Conservation (phyloP, 176 grass and related monocot species). For the Eremochloa ophiuroides region DNA sequence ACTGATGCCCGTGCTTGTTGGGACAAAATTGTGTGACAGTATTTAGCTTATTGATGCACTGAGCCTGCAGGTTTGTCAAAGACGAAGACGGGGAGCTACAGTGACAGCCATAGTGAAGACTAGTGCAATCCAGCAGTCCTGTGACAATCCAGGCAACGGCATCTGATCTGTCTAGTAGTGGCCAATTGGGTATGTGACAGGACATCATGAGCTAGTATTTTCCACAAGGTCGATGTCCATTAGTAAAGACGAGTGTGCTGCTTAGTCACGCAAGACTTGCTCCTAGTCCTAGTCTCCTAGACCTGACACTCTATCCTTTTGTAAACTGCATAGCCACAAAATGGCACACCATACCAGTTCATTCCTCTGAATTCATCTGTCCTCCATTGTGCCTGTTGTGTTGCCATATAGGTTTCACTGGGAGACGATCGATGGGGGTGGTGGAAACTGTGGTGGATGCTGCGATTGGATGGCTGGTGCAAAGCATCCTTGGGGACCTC, state of each 20-base stretch:
- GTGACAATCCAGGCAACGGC: too few relatives aligned
- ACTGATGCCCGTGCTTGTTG: background rate
- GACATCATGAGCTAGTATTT: background rate
- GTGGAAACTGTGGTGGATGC: background rate
- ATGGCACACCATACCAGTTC: background rate
- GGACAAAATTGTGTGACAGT: background rate
- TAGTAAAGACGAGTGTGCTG: background rate
- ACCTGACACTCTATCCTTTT: background rate
- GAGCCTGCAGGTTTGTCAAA: too few relatives aligned
- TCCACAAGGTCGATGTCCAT: background rate
- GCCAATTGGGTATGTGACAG: background rate
- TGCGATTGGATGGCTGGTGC: slow-evolving; percentile 5
- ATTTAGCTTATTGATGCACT: background rate
- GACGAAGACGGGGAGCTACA: too few relatives aligned
- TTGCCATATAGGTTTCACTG: background rate
- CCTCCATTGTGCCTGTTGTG: background rate
- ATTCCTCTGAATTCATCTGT: background rate
- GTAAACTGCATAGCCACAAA: background rate
- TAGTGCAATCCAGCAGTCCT: too few relatives aligned
- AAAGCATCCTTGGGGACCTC: slow-evolving; percentile 6
- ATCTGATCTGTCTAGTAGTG: too few relatives aligned
- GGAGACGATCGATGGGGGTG: background rate
- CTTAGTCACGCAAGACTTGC: background rate
- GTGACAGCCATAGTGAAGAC: background rate
- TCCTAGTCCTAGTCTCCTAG: background rate